These are phyloP conservation scores for Trematosphaeria pertusa DNA, from an alignment of 2,329 filamentous ascomycete genomes.

Conservation along the genomic window DNA sequence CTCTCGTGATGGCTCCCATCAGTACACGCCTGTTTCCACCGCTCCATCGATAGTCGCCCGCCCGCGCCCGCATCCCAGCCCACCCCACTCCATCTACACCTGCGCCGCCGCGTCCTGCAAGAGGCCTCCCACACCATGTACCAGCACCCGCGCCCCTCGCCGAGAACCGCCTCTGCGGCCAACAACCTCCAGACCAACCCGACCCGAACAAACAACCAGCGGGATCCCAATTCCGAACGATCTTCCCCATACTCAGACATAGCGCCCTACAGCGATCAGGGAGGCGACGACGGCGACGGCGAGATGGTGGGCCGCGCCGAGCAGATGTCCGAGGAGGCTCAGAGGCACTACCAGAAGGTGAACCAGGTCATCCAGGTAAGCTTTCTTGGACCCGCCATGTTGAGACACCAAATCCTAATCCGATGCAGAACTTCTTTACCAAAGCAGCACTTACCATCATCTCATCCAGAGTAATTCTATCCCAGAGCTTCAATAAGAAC, in stretches of 20 bases:
- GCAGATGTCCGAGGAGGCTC: constrained; percentile 37
- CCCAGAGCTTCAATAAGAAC: constrained; percentile 63
- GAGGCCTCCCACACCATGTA: constrained; percentile 69
- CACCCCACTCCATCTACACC: constrained; percentile 11
- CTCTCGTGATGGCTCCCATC: constrained; percentile 49
- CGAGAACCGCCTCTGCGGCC: constrained; percentile 75
- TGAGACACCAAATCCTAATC: neutral
- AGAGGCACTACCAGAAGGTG: constrained; percentile 64
- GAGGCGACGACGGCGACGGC: constrained; percentile 58
- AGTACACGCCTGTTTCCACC: constrained; percentile 41
- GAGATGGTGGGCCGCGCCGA: constrained; percentile 48
- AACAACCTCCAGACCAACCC: constrained; percentile 75
- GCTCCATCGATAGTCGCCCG: constrained; percentile 39
- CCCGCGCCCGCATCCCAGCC: constrained; percentile 6
- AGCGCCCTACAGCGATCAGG: constrained; percentile 57
- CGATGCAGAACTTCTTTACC: constrained; percentile 82
- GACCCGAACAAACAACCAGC: constrained; percentile 72
- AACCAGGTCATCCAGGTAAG: constrained; percentile 92
- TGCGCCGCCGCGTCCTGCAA: constrained; percentile 25
- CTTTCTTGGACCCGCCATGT: constrained; percentile 8
- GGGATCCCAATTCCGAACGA: constrained; percentile 66
- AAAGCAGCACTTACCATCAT: constrained; percentile 87
- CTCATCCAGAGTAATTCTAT: constrained; percentile 77
- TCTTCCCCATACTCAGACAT: constrained; percentile 62
- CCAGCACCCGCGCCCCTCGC: constrained; percentile 81